Conservation (phyloP, 179 eudicot genomes). For the Heliamphora pulchella region DNA sequence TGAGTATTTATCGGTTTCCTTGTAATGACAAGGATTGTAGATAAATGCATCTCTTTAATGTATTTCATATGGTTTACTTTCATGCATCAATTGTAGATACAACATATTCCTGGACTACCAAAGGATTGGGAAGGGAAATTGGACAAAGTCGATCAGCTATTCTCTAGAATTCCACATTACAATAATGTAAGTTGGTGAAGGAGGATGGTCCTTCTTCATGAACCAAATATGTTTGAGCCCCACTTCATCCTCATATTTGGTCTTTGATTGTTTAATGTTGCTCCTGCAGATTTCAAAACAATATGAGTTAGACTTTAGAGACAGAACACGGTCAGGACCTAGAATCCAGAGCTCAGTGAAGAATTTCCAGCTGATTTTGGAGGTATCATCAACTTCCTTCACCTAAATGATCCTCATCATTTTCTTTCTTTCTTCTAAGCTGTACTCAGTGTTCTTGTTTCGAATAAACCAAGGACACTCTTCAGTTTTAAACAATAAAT, state of each 20-base stretch:
- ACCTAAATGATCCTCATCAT: not conserved
- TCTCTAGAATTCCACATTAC: slow-evolving; percentile 68
- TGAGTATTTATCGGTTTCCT: no score
- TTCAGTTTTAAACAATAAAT: not conserved
- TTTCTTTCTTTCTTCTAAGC: not conserved
- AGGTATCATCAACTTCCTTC: slow-evolving; percentile 35
- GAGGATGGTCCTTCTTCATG: not conserved
- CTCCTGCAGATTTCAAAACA: slow-evolving; percentile 53
- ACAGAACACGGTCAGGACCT: slow-evolving; percentile 59
- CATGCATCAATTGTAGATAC: slow-evolving; percentile 29
- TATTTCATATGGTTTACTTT: not conserved
- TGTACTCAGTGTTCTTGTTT: not conserved
- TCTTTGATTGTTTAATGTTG: not conserved
- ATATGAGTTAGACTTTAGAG: slow-evolving; percentile 90
- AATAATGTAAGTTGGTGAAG: slow-evolving; percentile 43
- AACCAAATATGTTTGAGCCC: not conserved
- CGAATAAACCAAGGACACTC: not conserved
- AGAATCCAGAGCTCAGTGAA: slow-evolving; percentile 76
- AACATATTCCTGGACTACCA: slow-evolving; percentile 55
- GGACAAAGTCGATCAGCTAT: slow-evolving; percentile 56
- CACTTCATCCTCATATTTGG: not conserved
- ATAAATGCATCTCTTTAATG: not conserved
- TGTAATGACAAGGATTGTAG: no score
- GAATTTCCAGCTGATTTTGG: slow-evolving; percentile 79
- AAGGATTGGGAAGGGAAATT: slow-evolving; percentile 52